Evolutionary conservation across 2,329 filamentous ascomycete genomes (phyloP), one percentile per base, ranked within the genome.

Genomic region (Penicillium brevicompactum): DNA sequence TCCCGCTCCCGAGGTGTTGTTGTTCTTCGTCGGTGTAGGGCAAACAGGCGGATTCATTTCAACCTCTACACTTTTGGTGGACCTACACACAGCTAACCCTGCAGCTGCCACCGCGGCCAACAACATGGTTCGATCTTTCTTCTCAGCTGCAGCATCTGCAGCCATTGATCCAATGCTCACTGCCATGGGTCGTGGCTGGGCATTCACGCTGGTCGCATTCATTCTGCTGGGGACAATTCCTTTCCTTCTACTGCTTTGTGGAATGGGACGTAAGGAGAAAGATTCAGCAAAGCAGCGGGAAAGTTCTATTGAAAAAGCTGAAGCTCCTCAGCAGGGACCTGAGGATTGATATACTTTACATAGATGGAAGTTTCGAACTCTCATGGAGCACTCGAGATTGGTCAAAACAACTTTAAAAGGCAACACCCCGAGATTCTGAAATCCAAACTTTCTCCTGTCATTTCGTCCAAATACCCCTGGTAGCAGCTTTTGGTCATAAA

Each of bases 71-170:
- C 34, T 62, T 3, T 45, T 62, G 21, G 57, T 62, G 2, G 59
- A 62, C 40, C 16, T 62, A 13, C 55, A 60, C 21, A 56, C 52
- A 1, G 22, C 46, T 7, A 34, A 56, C 14, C 57, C 59, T n/a
- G 59, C 57, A 3, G 57, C 52, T 40, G 59, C 59, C 7, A 60
- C 57, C n/a, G 59, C 59, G 11, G 53, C 59, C 3, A 62, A 60
- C 40, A 62, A 62, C n/a, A 38, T 62, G 47, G 57, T 60, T 10
- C 54, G 59, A 13, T 62, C 57, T 1, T 54, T 62, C 40, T 60
- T 62, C 43, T 59, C 57, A 2, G 59, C 59, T 7, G 59, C 38
- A 10, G 57, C 59, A 4, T 60, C 59, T 2, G 59, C 59, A 34
- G 54, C 55, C 11, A 60, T 62, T 30, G 57, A 60, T 22, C 59